A percentile compares a stretch with the other conserved stretches of the same genome.
Evolutionary conservation across 176 grass and related monocot species (phyloP).

Genomic region (Avena sativa): DNA sequence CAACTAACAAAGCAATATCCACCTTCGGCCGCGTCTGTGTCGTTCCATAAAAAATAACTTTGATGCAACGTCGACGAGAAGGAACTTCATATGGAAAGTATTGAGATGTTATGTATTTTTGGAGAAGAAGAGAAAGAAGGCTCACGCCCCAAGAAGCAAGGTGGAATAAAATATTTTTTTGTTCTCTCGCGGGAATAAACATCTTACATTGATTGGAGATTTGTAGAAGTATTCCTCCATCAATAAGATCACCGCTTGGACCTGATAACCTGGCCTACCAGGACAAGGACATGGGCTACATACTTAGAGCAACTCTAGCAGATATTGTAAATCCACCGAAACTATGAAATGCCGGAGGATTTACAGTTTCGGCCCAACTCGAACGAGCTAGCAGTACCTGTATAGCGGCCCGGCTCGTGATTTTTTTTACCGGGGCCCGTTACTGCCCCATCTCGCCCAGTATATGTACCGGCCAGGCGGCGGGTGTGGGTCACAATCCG

Average conservation of each 20-base stretch:
- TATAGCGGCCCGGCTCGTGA: too few species aligned
- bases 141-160: neutral
- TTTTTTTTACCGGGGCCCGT: too few species aligned
- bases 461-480: too few species aligned
- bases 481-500: too few species aligned
- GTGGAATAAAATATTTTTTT: neutral
- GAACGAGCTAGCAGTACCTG: too few species aligned
- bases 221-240: neutral
- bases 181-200: neutral
- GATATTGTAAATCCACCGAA: too few species aligned
- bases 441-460: too few species aligned
- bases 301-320: neutral
- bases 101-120: neutral
- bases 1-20: too few species aligned
- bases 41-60: neutral
- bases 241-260: neutral
- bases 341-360: too few species aligned
- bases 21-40: neutral
- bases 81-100: neutral
- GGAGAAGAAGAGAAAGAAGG: neutral
- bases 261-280: neutral
- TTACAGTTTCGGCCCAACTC: too few species aligned
- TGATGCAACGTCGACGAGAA: neutral
- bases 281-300: neutral
- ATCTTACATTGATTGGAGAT: neutral